Base-by-base conservation (phyloP, 2,329 filamentous ascomycete genomes). In the Chaetomium olivaceum region DNA sequence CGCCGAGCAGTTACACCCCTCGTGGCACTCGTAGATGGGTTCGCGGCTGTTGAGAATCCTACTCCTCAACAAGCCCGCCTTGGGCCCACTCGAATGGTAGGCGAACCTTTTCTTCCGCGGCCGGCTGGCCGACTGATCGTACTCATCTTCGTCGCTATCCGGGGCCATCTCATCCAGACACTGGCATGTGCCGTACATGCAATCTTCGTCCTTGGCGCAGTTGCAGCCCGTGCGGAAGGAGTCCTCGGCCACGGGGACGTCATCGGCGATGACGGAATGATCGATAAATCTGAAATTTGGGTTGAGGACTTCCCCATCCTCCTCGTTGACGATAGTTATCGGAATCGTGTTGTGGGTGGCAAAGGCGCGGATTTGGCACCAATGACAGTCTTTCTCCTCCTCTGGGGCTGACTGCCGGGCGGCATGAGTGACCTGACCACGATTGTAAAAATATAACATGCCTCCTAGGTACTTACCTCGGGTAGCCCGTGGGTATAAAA, bases 1-100 rank as follows among this genome's bases (percentile, higher is more conserved):
- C 0, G 76, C 73, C 2, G 82, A 83, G 71, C 92, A 96, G 2
- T 77, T 79, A 76, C 92, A 96, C 9, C 83, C 85, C 2, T 83
- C 79, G 71, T 95, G 92, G 74, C 92, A 96, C 73, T 96, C 92
- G 76, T 93, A 94, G 64, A 96, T 90, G 0, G 89, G 86, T 39
- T 83, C 76, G 48, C 84, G 81, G 29, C 84, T 86, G 27, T 81
- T 71, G 14, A 88, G 79, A 52, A 85, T 79, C 52, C 80, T 80
- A 29, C 80, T 79, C 21, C 85, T 79, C 54, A 90, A 75, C 21
- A 83, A 78, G 0, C 84, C 86, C 1, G 80, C 80, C 64, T 82
- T 83, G 12, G 72, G 70, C 0, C 87, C 87, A 27, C 80, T 80
- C 5, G 80, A 79, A 72, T 87, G 84, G 74, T 94, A 94, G 0